Evolutionary conservation across 2,329 filamentous ascomycete genomes (phyloP), one percentile per base, ranked within the genome.

Genomic region (Hymenoscyphus salicellus): DNA sequence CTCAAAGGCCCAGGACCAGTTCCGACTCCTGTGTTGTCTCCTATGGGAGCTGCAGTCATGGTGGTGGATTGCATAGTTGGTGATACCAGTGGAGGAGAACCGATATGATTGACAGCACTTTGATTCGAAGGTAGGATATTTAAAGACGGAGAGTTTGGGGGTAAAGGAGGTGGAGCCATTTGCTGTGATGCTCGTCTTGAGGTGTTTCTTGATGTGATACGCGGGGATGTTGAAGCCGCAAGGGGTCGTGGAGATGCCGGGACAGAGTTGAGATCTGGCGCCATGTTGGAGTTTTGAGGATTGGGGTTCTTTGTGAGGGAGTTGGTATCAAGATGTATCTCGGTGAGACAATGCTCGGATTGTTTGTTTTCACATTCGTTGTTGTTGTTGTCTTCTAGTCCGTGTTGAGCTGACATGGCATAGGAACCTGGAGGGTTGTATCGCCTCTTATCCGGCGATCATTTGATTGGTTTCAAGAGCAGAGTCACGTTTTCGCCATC

Each of bases 1-100:
- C 94, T 86, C 72, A 96, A 79, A 3, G 94, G 93, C 0, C 90
- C 91, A 63, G 86, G 86, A 0, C 86, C 87, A 36, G 80, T 75
- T 32, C 81, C 82, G 56, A 85, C 81, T 16, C 79, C 81, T 0
- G 80, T 77, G 64, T 79, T 78, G 69, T 80, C 75, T 3, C 66
- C 69, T 14, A 67, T 36, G 10, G n/a, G 49, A 26, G 26, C 62
- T 14, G 60, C 66, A 17, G 62, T 55, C 20, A 61, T 41, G 23
- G 58, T 60, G 46, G 63, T 62, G 8, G 66, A 38, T 30, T 56
- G 41, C 58, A 71, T 69, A 43, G 55, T 64, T 28, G 73, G 69
- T 46, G 72, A 70, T 17, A 66, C 63, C 28, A 71, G 38, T 38
- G 72, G 68, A 33, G 71, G 69, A 58, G 72, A 71, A 23, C 64